phyloP scores from a whole-genome alignment of 2,329 filamentous ascomycete species.

The Cordyceps pruinosa region DNA sequence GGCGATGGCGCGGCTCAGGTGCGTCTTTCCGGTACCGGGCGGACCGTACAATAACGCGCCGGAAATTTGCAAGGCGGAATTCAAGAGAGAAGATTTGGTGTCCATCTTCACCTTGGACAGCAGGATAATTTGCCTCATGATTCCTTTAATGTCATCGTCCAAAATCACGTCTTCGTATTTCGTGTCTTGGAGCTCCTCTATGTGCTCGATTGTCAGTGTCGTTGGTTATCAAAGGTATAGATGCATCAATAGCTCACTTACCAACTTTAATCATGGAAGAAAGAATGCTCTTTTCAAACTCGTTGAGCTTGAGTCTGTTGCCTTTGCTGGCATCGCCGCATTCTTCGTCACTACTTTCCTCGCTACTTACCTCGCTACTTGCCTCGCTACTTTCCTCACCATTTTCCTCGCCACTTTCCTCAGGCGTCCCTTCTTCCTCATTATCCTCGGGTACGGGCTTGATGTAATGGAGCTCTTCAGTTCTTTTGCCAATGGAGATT shows the following conservation, averaged over 20 bases:
- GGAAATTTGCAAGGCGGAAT: constrained; percentile 8
- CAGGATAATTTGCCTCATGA: background rate
- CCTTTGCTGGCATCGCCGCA: background rate
- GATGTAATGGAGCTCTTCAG: background rate
- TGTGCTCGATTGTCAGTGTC: background rate
- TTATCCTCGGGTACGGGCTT: background rate
- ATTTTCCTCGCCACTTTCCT: background rate
- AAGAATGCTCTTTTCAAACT: background rate
- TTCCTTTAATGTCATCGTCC: background rate
- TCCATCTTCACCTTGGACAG: background rate
- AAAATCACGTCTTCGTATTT: background rate
- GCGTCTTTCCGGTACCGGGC: constrained; percentile 25
- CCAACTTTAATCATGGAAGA: background rate
- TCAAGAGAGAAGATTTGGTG: background rate
- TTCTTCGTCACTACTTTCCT: background rate
- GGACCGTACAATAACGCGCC: constrained; percentile 24
- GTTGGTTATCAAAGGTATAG: background rate
- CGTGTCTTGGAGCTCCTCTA: background rate
- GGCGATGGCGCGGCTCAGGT: constrained; percentile 19
- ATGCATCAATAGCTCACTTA: background rate
- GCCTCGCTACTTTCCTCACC: background rate
- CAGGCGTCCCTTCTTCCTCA: background rate
- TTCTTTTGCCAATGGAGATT: background rate
- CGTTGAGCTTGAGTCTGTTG: background rate
- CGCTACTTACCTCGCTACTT: too few relatives aligned